Percentiles rank a stretch among this genome's conserved stretches.
Evolutionary conservation across 1,284 basidiomycete species (phyloP).

Genomic region (Marasmius tenuissimus): DNA sequence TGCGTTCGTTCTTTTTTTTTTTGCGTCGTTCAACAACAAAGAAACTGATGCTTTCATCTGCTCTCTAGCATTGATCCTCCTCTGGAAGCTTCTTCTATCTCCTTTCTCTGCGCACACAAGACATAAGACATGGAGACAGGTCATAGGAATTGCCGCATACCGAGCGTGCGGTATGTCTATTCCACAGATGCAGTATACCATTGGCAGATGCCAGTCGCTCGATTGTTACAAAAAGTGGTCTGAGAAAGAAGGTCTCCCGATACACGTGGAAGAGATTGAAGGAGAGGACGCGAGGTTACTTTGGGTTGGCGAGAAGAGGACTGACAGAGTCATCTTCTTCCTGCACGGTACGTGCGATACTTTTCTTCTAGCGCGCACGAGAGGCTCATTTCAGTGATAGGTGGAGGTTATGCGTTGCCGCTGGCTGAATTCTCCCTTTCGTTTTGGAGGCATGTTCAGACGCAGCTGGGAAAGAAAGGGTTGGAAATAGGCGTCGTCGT

Average conservation of each 20-base stretch:
- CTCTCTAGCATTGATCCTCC: no score
- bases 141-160: no score
- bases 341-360: not conserved
- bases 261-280: not conserved
- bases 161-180: no score
- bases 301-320: slow-evolving; percentile 9
- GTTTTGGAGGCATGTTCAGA: slow-evolving; percentile 15
- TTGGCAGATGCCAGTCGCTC: no score
- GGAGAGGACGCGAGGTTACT: not conserved
- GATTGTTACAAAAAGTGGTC: no score
- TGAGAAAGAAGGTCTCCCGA: not conserved
- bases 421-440: slow-evolving; percentile 7
- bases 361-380: not conserved
- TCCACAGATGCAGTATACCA: no score
- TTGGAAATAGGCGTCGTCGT: slow-evolving; percentile 14
- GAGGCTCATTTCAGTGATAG: not conserved
- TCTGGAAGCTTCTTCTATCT: no score
- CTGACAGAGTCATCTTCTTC: slow-evolving; percentile 2
- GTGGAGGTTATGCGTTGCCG: slow-evolving; percentile 15
- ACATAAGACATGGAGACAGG: no score
- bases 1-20: no score
- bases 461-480: slow-evolving; percentile 5
- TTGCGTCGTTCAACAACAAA: no score
- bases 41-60: no score
- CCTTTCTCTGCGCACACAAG: no score